Percentiles rank a stretch among this genome's conserved stretches.
phyloP scores from a whole-genome alignment of 2,329 filamentous ascomycete genomes.

The Botryotinia calthae region DNA sequence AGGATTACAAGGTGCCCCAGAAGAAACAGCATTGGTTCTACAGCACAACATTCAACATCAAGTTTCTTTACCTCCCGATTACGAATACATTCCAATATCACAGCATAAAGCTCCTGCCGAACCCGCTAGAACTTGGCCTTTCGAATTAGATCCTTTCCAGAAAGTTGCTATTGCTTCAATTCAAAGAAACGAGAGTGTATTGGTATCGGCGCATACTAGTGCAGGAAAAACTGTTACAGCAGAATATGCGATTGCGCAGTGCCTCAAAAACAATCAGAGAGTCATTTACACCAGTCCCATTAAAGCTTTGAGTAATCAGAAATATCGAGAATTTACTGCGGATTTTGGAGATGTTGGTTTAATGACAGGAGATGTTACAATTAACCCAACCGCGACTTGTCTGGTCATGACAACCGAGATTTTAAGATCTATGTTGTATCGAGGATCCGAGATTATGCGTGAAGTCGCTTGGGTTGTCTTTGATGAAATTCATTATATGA shows the following conservation, averaged over 20 bases:
- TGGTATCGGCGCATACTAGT: constrained; percentile 96
- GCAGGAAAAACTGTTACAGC: constrained; percentile 98
- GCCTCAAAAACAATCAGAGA: constrained; percentile 93
- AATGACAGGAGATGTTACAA: constrained; percentile 99
- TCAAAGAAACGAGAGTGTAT: constrained; percentile 89
- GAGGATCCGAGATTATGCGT: constrained; percentile 98
- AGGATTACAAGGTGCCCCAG: constrained; percentile 35
- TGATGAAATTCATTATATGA: constrained; percentile 98
- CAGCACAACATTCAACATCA: constrained; percentile 99
- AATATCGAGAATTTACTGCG: constrained; percentile 92
- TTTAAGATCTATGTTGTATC: constrained; percentile 96
- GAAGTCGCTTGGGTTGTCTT: constrained; percentile 99
- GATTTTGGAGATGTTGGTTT: constrained; percentile 96
- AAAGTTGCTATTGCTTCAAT: constrained; percentile 92
- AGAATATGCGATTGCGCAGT: constrained; percentile 97
- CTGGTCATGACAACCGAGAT: constrained; percentile 99
- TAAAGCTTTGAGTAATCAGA: constrained; percentile 98
- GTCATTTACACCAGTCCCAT: constrained; percentile 99
- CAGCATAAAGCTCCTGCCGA: constrained; percentile 87
- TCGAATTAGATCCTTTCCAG: constrained; percentile 96
- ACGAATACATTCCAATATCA: constrained; percentile 92
- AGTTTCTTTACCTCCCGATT: constrained; percentile 89
- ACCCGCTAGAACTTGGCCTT: constrained; percentile 80
- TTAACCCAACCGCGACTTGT: constrained; percentile 97
- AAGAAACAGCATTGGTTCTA: constrained; percentile 65